These are phyloP conservation scores for Saccharomycopsis capsularis DNA, from an alignment of 805 yeast genomes.

Conservation along the genomic window DNA sequence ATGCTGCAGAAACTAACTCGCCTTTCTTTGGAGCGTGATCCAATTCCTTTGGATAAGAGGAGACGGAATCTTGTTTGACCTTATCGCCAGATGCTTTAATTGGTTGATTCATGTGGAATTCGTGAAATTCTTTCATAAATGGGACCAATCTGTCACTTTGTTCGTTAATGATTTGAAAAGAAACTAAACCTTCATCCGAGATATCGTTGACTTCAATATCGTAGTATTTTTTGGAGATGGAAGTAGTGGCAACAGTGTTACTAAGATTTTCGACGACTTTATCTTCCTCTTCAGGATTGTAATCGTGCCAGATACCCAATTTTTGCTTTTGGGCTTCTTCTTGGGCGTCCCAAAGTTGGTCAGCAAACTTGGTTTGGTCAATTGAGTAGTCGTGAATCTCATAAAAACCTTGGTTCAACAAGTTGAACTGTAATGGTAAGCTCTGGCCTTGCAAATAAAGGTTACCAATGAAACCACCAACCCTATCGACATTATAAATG, in stretches of 20 bases:
- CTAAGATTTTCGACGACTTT: conserved; percentile 14
- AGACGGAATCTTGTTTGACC: too few species aligned
- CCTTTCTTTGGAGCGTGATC: conserved; percentile 40
- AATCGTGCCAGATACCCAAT: conserved; percentile 64
- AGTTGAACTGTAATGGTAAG: conserved; percentile 48
- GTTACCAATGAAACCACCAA: conserved; percentile 77
- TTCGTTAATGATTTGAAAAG: conserved; percentile 39
- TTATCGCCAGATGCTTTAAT: conserved; percentile 19
- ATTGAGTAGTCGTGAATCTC: conserved; percentile 61
- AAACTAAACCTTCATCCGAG: conserved; percentile 35
- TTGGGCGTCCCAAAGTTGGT: conserved; percentile 55
- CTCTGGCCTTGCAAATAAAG: conserved; percentile 45
- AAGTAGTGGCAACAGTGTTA: conserved; percentile 21
- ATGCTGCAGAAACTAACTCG: conserved; percentile 50
- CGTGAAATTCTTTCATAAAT: conserved; percentile 43
- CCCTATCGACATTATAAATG: conserved; percentile 61
- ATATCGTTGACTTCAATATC: conserved; percentile 52
- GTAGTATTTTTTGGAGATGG: conserved; percentile 34
- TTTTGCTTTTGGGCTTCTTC: conserved; percentile 47
- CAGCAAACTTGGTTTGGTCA: conserved; percentile 45
- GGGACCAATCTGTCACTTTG: conserved; percentile 33
- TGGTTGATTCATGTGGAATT: conserved; percentile 35
- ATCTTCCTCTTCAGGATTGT: conserved; percentile 38
- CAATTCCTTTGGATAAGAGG: conserved; percentile 24
- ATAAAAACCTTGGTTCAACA: conserved; percentile 58